Evolutionary conservation across 202 grass and related monocot species (phyloP).

Genomic region (Carex arenaria): DNA sequence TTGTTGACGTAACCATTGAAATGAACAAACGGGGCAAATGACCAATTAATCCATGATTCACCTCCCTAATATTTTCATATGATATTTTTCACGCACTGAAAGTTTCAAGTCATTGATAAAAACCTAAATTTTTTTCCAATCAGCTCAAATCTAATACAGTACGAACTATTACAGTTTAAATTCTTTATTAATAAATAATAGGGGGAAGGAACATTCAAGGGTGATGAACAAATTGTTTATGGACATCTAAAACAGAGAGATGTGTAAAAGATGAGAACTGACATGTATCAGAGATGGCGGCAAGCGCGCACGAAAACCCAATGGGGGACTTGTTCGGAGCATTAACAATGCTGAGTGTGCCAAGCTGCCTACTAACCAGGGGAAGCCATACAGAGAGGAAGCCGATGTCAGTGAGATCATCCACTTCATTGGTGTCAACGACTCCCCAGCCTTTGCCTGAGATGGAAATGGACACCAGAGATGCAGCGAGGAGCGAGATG

Average conservation of each 20-base stretch:
- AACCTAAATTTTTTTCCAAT: not conserved
- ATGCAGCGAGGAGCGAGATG: not conserved
- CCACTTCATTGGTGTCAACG: not conserved
- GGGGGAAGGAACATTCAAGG: too few species aligned
- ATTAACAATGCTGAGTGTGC: not conserved
- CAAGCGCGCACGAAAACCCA: not conserved
- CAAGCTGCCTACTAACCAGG: not conserved
- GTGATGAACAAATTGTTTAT: not conserved
- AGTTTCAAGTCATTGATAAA: not conserved
- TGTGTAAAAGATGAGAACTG: not conserved
- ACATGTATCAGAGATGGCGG: conserved; percentile 1
- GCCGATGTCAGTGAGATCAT: not conserved
- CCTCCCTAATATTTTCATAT: not conserved
- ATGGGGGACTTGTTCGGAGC: not conserved
- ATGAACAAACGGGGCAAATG: too few species aligned
- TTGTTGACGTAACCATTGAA: not conserved
- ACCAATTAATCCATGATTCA: not conserved
- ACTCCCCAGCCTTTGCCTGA: not conserved
- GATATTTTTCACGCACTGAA: not conserved
- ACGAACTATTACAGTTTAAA: not conserved
- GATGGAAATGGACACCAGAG: not conserved
- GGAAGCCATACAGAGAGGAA: conserved; percentile 8
- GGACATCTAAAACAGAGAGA: not conserved
- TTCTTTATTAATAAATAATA: too few species aligned
- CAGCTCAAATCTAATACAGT: not conserved